Evolutionary conservation across 352 stramenopile species (phyloP).

Genomic region (Pilasporangium apinafurcum): DNA sequence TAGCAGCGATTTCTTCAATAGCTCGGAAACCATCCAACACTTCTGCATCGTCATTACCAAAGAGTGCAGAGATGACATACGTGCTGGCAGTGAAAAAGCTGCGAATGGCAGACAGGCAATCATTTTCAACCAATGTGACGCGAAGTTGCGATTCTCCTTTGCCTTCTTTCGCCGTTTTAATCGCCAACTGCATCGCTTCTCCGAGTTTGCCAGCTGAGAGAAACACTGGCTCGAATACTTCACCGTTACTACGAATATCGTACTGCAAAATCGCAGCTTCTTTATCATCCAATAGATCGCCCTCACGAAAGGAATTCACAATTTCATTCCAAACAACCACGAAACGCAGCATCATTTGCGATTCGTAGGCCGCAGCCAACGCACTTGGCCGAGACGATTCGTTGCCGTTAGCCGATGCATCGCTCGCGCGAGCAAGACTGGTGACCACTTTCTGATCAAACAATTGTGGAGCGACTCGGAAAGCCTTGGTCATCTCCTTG

Average conservation of each 20-base stretch:
- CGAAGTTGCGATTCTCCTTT: constrained; percentile 77
- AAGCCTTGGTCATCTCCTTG: constrained; percentile 72
- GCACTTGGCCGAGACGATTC: constrained; percentile 38
- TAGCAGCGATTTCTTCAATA: constrained; percentile 64
- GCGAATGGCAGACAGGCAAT: constrained; percentile 74
- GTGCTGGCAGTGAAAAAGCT: constrained; percentile 80
- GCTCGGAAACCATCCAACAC: constrained; percentile 71
- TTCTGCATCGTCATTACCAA: constrained; percentile 75
- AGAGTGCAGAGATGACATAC: constrained; percentile 66
- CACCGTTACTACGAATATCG: constrained; percentile 78
- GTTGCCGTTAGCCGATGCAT: constrained; percentile 34
- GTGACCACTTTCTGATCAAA: constrained; percentile 80
- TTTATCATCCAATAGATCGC: constrained; percentile 70
- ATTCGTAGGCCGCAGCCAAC: constrained; percentile 54
- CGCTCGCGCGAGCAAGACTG: constrained; percentile 40
- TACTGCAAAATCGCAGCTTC: constrained; percentile 76
- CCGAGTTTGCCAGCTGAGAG: constrained; percentile 79
- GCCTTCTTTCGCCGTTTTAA: constrained; percentile 70
- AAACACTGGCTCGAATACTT: constrained; percentile 85
- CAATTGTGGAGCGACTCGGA: constrained; percentile 64
- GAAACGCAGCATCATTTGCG: constrained; percentile 78
- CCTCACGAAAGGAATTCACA: constrained; percentile 74
- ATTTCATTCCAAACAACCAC: constrained; percentile 83
- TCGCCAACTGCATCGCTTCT: constrained; percentile 59
- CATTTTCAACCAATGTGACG: constrained; percentile 70